Percentiles rank a stretch among this genome's conserved stretches.
Evolutionary conservation across 2,329 filamentous ascomycete species (phyloP).

Genomic region (Microascus cirrosus): DNA sequence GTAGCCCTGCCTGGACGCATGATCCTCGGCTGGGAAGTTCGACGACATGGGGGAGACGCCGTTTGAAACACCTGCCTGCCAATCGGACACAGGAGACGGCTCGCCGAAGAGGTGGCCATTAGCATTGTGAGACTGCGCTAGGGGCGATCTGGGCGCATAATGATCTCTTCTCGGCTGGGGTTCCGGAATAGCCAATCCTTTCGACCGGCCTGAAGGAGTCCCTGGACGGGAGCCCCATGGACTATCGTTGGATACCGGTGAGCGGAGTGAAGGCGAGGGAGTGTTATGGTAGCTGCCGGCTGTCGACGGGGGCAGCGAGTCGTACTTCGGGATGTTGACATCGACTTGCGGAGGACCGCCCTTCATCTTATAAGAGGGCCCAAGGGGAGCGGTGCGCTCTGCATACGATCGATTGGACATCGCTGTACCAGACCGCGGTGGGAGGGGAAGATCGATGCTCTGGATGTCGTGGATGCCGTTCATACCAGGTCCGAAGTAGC

Average conservation of each 20-base stretch:
- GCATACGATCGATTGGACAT: slow-evolving; percentile 6
- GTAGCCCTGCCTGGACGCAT: background rate
- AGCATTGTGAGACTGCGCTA: background rate
- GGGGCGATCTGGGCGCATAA: background rate
- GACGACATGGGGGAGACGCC: background rate
- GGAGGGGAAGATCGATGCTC: slow-evolving; percentile 9
- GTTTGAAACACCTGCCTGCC: background rate
- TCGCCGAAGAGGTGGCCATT: background rate
- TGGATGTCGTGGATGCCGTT: background rate
- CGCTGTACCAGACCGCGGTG: slow-evolving; percentile 10
- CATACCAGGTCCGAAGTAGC: background rate
- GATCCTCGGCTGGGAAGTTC: background rate
- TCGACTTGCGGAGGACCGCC: slow-evolving; percentile 6
- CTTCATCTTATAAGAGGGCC: background rate
- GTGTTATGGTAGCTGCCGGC: background rate
- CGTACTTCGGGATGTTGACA: slow-evolving; percentile 4
- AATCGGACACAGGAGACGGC: background rate
- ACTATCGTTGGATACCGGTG: background rate
- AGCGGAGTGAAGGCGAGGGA: background rate
- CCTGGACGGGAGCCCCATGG: background rate
- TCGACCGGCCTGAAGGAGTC: background rate
- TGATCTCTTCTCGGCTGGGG: background rate
- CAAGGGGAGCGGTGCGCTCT: background rate
- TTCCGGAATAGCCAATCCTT: background rate
- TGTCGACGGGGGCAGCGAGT: background rate